phyloP scores from a whole-genome alignment of 108 stramenopile genomes.

The Discostella pseudostelligera region DNA sequence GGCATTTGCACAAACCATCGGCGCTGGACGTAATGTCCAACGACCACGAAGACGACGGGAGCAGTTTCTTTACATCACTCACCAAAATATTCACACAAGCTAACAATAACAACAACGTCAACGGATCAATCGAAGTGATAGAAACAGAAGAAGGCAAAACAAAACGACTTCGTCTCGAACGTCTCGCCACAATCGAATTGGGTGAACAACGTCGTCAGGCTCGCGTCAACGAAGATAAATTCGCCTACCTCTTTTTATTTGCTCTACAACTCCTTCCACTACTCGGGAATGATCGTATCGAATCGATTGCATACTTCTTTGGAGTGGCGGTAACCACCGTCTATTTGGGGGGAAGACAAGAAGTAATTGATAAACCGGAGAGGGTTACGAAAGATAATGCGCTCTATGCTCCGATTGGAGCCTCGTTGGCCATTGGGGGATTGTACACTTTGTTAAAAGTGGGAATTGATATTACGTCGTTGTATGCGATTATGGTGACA shows the following conservation, averaged over 20 bases:
- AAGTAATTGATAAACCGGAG: slow-evolving; percentile 39
- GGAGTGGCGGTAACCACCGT: slow-evolving; percentile 36
- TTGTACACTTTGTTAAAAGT: slow-evolving; percentile 40
- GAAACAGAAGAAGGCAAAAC: slow-evolving; percentile 23
- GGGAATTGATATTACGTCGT: slow-evolving; percentile 32
- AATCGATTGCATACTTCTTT: slow-evolving; percentile 27
- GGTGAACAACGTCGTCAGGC: slow-evolving; percentile 30
- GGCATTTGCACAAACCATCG: not conserved
- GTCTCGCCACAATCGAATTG: slow-evolving; percentile 32
- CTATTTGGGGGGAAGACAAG: slow-evolving; percentile 36
- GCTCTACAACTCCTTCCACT: slow-evolving; percentile 37
- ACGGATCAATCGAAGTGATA: not conserved
- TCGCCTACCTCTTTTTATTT: slow-evolving; percentile 33
- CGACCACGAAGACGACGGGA: not conserved
- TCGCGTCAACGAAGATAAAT: slow-evolving; percentile 34
- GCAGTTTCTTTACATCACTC: slow-evolving; percentile 5
- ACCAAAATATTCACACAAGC: slow-evolving; percentile 3
- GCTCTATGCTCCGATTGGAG: slow-evolving; percentile 37
- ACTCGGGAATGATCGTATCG: slow-evolving; percentile 29
- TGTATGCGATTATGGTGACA: slow-evolving; percentile 36
- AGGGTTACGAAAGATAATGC: slow-evolving; percentile 41
- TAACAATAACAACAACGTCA: not conserved
- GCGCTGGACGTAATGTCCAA: not conserved
- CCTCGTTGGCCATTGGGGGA: slow-evolving; percentile 34
- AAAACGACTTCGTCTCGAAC: slow-evolving; percentile 32